Base-by-base conservation (phyloP, 495 filamentous ascomycete genomes). In the Stereocaulon alpinum region DNA sequence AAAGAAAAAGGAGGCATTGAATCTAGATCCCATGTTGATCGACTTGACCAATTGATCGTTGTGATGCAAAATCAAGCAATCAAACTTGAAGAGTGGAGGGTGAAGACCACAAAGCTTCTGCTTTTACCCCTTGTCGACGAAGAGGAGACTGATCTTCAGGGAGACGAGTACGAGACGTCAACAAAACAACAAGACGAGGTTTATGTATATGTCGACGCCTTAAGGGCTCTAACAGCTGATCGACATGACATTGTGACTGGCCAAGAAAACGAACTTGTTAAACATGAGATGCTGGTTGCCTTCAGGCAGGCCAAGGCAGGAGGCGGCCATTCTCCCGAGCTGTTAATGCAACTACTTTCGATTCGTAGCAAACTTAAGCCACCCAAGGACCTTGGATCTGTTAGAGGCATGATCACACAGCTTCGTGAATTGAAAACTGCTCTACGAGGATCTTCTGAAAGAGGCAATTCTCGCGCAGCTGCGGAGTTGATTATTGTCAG, bases 151-250 rank as follows among this genome's bases (percentile, higher is more conserved):
- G 87, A 93, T 72, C 78, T 84, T 1, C 87, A 90, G 42, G 92
- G 93, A 40, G 82, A 96, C 24, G 92, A 96, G 68, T 94, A 93
- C 61, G 88, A 90, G 61, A 80, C 85, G 17, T 93, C 91, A 3
- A 92, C 87, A 0, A 88, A 87, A 68, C 77, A 85, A 44, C 91
- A 96, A 69, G 90, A 94, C 59, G 77, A 87, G 61, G 83, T 95
- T 40, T 87, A 89, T 72, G 87, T 86, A 18, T 95, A 91, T 67
- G 84, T 91, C 61, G 80, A 89, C 60, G 85, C 82, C 17, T 73
- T 96, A 34, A 76, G 88, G 55, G 82, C 85, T 0, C 76, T 86
- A 57, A 79, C 92, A 52, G 84, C 87, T 14, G 90, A 96, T 70
- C 83, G 90, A 22, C 80, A 89, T 57, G 82, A 86, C 60, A 77